A percentile compares a stretch with the other conserved stretches of the same genome.
Conservation (phyloP, 1,284 basidiomycete genomes). For the Irpex sp. region DNA sequence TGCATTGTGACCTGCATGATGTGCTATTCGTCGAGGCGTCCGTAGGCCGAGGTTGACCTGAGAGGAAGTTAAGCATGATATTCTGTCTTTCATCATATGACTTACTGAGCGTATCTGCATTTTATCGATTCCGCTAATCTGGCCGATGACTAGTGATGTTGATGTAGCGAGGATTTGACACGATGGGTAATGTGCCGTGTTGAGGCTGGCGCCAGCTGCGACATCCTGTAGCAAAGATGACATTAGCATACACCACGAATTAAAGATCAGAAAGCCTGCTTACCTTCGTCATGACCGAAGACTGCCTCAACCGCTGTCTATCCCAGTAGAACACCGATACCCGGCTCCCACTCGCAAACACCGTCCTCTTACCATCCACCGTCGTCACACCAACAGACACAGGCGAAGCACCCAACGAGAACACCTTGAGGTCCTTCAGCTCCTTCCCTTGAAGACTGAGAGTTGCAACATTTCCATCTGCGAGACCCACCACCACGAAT, state of each 20-base stretch:
- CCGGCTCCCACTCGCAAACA: conserved; percentile 66
- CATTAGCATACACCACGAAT: neutral
- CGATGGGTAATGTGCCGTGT: conserved; percentile 42
- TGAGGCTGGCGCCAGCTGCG: conserved; percentile 48
- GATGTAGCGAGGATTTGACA: conserved; percentile 58
- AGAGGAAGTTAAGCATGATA: conserved; percentile 1
- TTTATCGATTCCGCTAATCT: conserved; percentile 70
- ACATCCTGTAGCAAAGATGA: conserved; percentile 48
- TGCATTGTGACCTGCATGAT: conserved; percentile 48
- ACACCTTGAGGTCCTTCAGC: conserved; percentile 52
- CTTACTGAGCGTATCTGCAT: conserved; percentile 78
- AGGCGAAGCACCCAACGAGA: conserved; percentile 68
- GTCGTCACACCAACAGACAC: conserved; percentile 54
- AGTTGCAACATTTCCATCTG: conserved; percentile 75
- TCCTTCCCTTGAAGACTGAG: conserved; percentile 46
- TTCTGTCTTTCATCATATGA: neutral
- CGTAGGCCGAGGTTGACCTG: conserved; percentile 69
- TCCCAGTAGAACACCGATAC: conserved; percentile 67
- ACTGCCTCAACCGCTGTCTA: conserved; percentile 60
- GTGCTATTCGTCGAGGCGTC: conserved; percentile 61
- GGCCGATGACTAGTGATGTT: conserved; percentile 59
- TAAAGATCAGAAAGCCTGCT: conserved; percentile 14
- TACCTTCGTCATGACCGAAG: conserved; percentile 75
- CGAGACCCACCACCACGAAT: conserved; percentile 75
- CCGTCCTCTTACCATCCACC: conserved; percentile 45